Base-by-base conservation (phyloP, 2,329 filamentous ascomycete species). In the Emmonsiellopsis sp. region DNA sequence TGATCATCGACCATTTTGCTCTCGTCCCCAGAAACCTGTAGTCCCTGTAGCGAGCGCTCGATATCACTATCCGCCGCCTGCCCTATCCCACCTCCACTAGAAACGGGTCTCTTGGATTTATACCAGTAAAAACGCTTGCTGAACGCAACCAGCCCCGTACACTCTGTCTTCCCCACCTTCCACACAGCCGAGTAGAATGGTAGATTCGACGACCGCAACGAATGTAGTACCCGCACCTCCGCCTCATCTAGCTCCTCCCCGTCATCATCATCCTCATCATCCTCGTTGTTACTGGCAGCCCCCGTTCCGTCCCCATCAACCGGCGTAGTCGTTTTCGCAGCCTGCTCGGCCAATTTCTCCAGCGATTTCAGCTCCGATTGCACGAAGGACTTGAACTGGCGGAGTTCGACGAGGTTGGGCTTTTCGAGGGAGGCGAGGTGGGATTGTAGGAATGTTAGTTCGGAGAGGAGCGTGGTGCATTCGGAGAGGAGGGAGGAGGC, bases 111-210 rank as follows among this genome's bases (percentile, higher is more conserved):
- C 34, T 48, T 55, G 13, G 35, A 10, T 38, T 56, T 56, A 43
- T 70, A 66, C 70, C 72, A 80, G 59, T 80, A 79, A 57, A 82
- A 78, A 41, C 76, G 68, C 63, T 80, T 81, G 50, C 76, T 72
- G 51, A 87, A 74, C n/a, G 77, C 77, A 35, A 79, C 73, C 8
- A 88, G 61, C 0, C 80, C 78, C 0, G 65, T 70, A 53, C 79
- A 81, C 8, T 61, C 61, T 15, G 70, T 71, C 64, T 83, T 86
- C 13, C 81, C 82, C 20, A 79, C 76, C 31, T 69, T 67, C 85
- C 85, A 87, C 2, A 87, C 74, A 5, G 79, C 76, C 58, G 81
- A 77, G 52, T 83, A 80, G 62, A 85, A 87, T 0, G 80, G 77
- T 9, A 87, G 63, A 67, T 88, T 88, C 0, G 82, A 85, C 7